These are phyloP conservation scores for Letharia columbiana DNA, from an alignment of 495 filamentous ascomycete genomes.

Conservation along the genomic window DNA sequence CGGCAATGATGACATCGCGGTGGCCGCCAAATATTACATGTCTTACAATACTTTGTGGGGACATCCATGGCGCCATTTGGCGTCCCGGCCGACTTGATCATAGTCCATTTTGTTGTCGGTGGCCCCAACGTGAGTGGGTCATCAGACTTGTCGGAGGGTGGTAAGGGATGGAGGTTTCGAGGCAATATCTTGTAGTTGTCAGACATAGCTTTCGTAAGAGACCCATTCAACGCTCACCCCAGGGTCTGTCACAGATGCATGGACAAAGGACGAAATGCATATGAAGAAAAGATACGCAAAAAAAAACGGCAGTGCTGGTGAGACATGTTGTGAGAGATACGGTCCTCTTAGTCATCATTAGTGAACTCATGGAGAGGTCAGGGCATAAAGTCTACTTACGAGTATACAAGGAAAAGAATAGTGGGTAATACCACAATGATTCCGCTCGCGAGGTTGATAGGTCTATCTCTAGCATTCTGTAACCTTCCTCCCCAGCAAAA, in stretches of 20 bases:
- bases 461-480: constrained; percentile 79
- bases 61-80: constrained; percentile 84
- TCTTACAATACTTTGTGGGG: constrained; percentile 94
- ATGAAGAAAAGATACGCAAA: constrained; percentile 87
- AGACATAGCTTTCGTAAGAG: constrained; percentile 22
- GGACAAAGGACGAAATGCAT: constrained; percentile 85
- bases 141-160: constrained; percentile 46
- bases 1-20: constrained; percentile 94
- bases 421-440: constrained; percentile 66
- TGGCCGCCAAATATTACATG: constrained; percentile 92
- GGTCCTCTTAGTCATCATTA: constrained; percentile 47
- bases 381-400: constrained; percentile 40
- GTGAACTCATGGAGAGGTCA: constrained; percentile 15
- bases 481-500: constrained; percentile 80
- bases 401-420: constrained; percentile 76
- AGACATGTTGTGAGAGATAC: constrained; percentile 85
- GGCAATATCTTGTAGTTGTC: constrained; percentile 58
- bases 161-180: constrained; percentile 67
- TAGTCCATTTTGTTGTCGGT: constrained; percentile 80
- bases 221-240: constrained; percentile 55
- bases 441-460: constrained; percentile 86
- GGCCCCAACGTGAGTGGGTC: constrained; percentile 76
- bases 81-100: constrained; percentile 69
- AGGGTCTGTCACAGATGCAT: constrained; percentile 84
- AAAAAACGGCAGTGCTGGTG: constrained; percentile 81